Evolutionary conservation across 495 filamentous ascomycete genomes (phyloP), one percentile per base, ranked within the genome.

Genomic region (Penicillium robsamsonii): DNA sequence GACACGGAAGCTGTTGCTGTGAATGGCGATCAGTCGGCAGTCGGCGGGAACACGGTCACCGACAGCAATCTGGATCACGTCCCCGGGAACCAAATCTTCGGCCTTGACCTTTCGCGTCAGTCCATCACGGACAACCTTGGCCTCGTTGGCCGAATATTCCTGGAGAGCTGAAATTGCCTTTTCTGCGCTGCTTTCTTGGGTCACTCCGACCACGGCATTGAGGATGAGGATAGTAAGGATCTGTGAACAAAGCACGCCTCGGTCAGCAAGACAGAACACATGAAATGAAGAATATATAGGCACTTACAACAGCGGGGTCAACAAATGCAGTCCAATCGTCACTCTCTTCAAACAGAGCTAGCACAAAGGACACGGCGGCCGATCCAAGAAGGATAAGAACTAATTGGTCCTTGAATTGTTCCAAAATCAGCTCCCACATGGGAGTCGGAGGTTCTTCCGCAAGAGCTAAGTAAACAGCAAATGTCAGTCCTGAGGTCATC

Each of bases 331-430:
- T 92, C 91, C 91, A 95, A 53, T 89, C 94, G 53, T 91, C 89
- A 46, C 87, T 88, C 46, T 92, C 90, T 70, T 97, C 95, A 60
- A 97, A 94, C 12, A 99, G 80, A 44, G 95, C 95, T 48, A 99
- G 75, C 20, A 94, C 83, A 61, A 99, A 97, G 3, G 95, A 97
- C 42, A 99, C 83, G n/a, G 83, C 90, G 5, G 95, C 95, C 15
- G 92, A 97, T 42, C 84, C 94, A 46, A 99, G 78, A 4, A 99
- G 82, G 64, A 99, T 99, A 52, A 99, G 81, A 52, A 99, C 95
- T 3, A 99, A 82, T 73, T 99, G 95, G 68, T 99, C 95, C 74
- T 99, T 96, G 80, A 99, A 99, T 73, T 99, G 95, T 71, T 99
- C 95, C 50, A 97, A 79, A 41, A 99, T 87, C 57, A 99, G 84